Base-by-base conservation (phyloP, 345 rosid species). In the Linum usitatissimum region DNA sequence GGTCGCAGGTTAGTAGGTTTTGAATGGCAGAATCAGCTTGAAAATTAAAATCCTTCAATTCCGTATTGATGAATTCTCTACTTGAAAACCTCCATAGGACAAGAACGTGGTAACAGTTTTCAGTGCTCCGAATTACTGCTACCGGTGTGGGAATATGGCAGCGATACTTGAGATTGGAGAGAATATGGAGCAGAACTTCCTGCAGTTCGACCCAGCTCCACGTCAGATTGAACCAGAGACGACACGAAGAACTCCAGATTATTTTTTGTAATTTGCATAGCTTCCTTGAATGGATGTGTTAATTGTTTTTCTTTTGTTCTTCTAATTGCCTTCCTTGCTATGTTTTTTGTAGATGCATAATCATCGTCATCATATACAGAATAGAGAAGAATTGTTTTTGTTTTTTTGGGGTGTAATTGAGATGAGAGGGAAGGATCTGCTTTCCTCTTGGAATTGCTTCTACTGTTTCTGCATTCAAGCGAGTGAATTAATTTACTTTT, bases 291-390 rank as follows among this genome's bases (percentile, higher is more conserved):
- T 45, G 51, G 51, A 34, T 34, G 38, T 34, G 38, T 34, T 34
- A 7, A 34, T 34, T 34, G 51, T 10, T 45, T 12, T 45, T 45
- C 51, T 45, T 3, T 45, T 45, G 51, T 45, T 45, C 17, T 45
- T 45, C 48, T 5, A 40, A 40, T 40, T 12, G 13, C 8, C 48
- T 12, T 40, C 10, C 48, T 12, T 40, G 48, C 48, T 40, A 40
- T 40, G 48, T 40, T 45, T 81, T 78, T 66, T 78, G 78, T 78
- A 81, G 85, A 78, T 70, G 65, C 70, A 23, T 23, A 23, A 23
- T 23, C 28, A 23, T 23, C 28, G 2, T 23, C 28, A 60, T 70
- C 67, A 59, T 78, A 45, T 45, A 63, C 62, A 30, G 64, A 65
- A 28, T 63, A 70, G 61, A 56, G 40, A 74, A 69, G 62, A 15